These are phyloP conservation scores for Aspergillus novofumigatus DNA, from an alignment of 2,329 filamentous ascomycete genomes.

Conservation along the genomic window DNA sequence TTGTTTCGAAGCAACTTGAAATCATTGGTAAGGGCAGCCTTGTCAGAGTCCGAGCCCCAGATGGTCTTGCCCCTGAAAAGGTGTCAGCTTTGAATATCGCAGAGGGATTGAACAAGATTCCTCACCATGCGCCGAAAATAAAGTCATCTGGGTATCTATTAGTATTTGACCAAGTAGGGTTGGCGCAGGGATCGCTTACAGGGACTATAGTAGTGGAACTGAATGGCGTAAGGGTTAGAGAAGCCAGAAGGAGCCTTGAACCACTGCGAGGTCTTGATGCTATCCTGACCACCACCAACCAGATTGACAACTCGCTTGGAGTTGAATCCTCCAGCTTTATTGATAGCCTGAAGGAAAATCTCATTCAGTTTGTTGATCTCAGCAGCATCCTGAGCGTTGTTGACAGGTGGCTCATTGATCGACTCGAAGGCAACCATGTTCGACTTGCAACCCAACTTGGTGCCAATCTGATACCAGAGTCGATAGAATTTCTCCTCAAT, in stretches of 20 bases:
- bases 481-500: constrained; percentile 56
- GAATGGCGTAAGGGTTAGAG: constrained; percentile 56
- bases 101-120: constrained; percentile 3
- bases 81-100: constrained; percentile 34
- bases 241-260: constrained; percentile 49
- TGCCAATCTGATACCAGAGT: constrained; percentile 57
- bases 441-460: constrained; percentile 52
- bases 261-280: constrained; percentile 51
- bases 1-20: constrained; percentile 50
- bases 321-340: constrained; percentile 54
- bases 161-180: neutral
- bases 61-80: constrained; percentile 55
- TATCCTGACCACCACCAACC: constrained; percentile 50
- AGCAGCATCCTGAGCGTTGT: constrained; percentile 48
- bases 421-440: constrained; percentile 54
- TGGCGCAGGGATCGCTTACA: constrained; percentile 21
- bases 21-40: constrained; percentile 47
- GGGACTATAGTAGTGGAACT: constrained; percentile 58
- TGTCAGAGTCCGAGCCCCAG: constrained; percentile 55
- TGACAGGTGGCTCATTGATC: constrained; percentile 57
- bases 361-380: constrained; percentile 54
- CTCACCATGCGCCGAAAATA: constrained; percentile 27
- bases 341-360: constrained; percentile 54
- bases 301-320: constrained; percentile 53
- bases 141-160: constrained; percentile 20